A percentile compares a stretch with the other conserved stretches of the same genome.
These are phyloP conservation scores for Ceratocystis eucalypticola DNA, from an alignment of 2,329 filamentous ascomycete genomes.

Conservation along the genomic window DNA sequence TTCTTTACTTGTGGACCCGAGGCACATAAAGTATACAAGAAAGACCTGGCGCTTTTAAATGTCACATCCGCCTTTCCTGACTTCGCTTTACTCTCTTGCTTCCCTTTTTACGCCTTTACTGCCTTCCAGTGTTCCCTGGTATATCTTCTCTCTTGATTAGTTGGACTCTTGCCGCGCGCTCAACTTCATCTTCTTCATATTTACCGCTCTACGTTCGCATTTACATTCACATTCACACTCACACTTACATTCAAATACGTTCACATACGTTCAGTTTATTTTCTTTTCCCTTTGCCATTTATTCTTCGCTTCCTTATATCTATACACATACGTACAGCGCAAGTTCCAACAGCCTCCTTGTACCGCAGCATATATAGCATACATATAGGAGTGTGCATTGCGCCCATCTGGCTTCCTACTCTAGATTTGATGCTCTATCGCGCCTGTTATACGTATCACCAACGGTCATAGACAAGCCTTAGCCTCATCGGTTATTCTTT, in stretches of 20 bases:
- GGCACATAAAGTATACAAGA: not conserved
- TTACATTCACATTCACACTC: too few relatives aligned
- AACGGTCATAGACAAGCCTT: slow-evolving; percentile 3
- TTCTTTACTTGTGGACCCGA: not conserved
- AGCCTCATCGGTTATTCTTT: not conserved
- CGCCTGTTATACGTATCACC: not conserved
- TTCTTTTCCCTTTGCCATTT: too few relatives aligned
- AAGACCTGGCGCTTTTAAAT: not conserved
- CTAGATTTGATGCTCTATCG: not conserved
- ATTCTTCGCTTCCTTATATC: too few relatives aligned
- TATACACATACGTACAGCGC: too few relatives aligned
- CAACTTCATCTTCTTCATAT: not conserved
- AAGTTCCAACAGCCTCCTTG: too few relatives aligned
- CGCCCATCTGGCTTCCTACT: not conserved
- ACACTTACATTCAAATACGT: too few relatives aligned
- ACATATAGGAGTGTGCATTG: too few relatives aligned
- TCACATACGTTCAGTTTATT: too few relatives aligned
- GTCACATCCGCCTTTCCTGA: not conserved
- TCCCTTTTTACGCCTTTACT: not conserved
- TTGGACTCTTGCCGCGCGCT: not conserved
- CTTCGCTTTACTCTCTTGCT: not conserved
- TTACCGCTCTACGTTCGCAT: not conserved
- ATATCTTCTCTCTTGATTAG: not conserved
- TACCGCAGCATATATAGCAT: too few relatives aligned
- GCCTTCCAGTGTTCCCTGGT: not conserved